These are phyloP conservation scores for Colletotrichum paranaense DNA, from an alignment of 2,329 filamentous ascomycete genomes.

Conservation along the genomic window DNA sequence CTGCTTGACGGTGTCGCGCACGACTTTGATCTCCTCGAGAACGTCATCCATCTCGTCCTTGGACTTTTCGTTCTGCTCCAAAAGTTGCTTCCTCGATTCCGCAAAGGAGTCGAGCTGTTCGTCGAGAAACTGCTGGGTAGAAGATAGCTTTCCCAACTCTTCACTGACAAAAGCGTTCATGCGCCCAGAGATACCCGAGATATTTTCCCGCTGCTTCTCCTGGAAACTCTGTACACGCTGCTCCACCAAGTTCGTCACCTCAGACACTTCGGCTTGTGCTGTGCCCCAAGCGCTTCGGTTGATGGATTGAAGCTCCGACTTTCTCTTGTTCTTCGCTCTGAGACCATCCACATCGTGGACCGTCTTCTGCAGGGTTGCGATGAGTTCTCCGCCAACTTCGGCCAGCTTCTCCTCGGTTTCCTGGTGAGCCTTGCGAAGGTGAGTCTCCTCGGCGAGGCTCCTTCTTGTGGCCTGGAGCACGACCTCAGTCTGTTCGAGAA, in stretches of 20 bases:
- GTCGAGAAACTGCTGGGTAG: slow-evolving; percentile 77
- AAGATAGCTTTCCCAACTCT: slow-evolving; percentile 78
- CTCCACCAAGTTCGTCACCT: slow-evolving; percentile 83
- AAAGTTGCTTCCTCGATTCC: slow-evolving; percentile 74
- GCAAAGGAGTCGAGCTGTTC: slow-evolving; percentile 76
- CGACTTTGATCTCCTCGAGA: slow-evolving; percentile 89
- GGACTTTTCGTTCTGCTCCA: slow-evolving; percentile 74
- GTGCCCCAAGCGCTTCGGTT: slow-evolving; percentile 85
- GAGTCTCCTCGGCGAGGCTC: slow-evolving; percentile 81
- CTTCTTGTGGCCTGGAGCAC: slow-evolving; percentile 82
- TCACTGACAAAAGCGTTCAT: slow-evolving; percentile 82
- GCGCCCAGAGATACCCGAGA: slow-evolving; percentile 73
- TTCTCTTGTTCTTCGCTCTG: slow-evolving; percentile 86
- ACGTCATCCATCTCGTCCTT: slow-evolving; percentile 91
- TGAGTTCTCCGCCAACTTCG: slow-evolving; percentile 78
- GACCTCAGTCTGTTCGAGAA: slow-evolving; percentile 89
- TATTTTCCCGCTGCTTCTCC: slow-evolving; percentile 76
- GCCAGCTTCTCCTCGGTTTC: slow-evolving; percentile 84
- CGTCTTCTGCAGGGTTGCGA: slow-evolving; percentile 81
- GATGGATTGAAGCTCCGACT: slow-evolving; percentile 82
- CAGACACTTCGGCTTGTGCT: slow-evolving; percentile 79
- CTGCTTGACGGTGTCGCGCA: slow-evolving; percentile 88
- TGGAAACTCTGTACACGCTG: slow-evolving; percentile 79
- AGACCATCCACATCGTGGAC: slow-evolving; percentile 84
- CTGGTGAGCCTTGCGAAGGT: slow-evolving; percentile 85